Evolutionary conservation across 257 asterid species (phyloP), one percentile per base, ranked within the genome.

Genomic region (Solanum paucissectum): DNA sequence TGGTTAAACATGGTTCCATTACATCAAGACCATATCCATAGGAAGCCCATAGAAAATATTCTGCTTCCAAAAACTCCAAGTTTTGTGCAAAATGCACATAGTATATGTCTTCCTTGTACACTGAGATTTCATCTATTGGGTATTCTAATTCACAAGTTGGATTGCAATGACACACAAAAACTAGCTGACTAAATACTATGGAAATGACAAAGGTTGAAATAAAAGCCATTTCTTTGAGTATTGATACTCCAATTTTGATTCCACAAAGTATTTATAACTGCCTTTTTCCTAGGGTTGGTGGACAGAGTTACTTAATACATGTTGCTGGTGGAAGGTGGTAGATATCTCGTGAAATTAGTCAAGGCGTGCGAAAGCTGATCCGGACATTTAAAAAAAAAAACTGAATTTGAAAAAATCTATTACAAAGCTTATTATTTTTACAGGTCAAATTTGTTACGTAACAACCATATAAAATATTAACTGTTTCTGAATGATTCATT

Each of bases 41-140:
- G 36, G 92, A 84, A 77, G 91, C 85, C 88, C 91, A 69, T 20
- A 87, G 27, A 88, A 91, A 93, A 16, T 16, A 88, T 34, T 91
- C 93, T 5, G 93, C 92, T 85, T 92, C 95, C 69, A 90, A 85
- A 86, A 76, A 90, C 83, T 92, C 96, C 83, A 93, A 23, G 33
- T 92, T 93, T 73, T 36, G 74, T 6, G 95, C 74, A 88, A 93
- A 92, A 68, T 91, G 93, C 81, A 91, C 9, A 88, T 46, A 5
- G 55, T 92, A 89, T 8, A 71, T 74, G 79, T 91, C 96, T n/a
- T 20, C 38, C 12, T 64, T 23, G 89, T 74, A 5, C 14, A 91
- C 46, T 4, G 92, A 89, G n/a, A 64, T 27, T 42, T 62, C 87
- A 5, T 42, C 36, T 36, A 32, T 2, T 5, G 91, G 90, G n/a